Evolutionary conservation across 2,329 filamentous ascomycete genomes (phyloP).

Genomic region (Sarocladium oryzae): DNA sequence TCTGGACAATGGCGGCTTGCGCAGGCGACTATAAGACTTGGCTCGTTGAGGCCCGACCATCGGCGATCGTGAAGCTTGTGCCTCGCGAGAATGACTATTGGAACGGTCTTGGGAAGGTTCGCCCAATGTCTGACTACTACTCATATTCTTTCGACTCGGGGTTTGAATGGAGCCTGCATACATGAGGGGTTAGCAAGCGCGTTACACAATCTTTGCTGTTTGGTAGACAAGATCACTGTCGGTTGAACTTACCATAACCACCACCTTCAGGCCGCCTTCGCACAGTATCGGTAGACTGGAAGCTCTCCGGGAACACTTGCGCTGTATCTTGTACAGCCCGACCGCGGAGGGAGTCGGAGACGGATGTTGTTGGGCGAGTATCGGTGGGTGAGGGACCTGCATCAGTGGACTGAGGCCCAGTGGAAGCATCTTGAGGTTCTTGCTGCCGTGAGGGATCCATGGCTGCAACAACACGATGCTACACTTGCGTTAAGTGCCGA

Average conservation of each 20-base stretch:
- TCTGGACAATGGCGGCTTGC: slow-evolving; percentile 67
- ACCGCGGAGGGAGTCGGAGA: slow-evolving; percentile 26
- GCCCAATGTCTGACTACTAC: slow-evolving; percentile 25
- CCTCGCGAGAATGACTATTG: slow-evolving; percentile 21
- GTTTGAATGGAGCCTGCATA: slow-evolving; percentile 15
- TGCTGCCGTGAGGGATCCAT: slow-evolving; percentile 36
- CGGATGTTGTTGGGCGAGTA: slow-evolving; percentile 34
- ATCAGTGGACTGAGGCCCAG: slow-evolving; percentile 29
- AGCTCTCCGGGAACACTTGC: slow-evolving; percentile 43
- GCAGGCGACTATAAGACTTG: slow-evolving; percentile 43
- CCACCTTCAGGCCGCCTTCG: slow-evolving; percentile 48
- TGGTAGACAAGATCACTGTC: too few relatives aligned
- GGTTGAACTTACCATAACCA: slow-evolving; percentile 42
- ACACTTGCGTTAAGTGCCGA: not conserved
- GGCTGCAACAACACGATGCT: slow-evolving; percentile 8
- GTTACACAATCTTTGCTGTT: not conserved
- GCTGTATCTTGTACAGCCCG: slow-evolving; percentile 28
- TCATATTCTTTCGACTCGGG: slow-evolving; percentile 15
- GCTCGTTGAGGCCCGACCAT: slow-evolving; percentile 38
- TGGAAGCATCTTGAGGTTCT: slow-evolving; percentile 19
- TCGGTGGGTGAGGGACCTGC: slow-evolving; percentile 44
- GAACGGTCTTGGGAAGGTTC: slow-evolving; percentile 34
- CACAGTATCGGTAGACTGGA: slow-evolving; percentile 54
- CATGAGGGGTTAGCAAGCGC: not conserved
- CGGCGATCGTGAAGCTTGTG: slow-evolving; percentile 36